Evolutionary conservation across 495 filamentous ascomycete species (phyloP).

Genomic region (Cercophora newfieldiana): DNA sequence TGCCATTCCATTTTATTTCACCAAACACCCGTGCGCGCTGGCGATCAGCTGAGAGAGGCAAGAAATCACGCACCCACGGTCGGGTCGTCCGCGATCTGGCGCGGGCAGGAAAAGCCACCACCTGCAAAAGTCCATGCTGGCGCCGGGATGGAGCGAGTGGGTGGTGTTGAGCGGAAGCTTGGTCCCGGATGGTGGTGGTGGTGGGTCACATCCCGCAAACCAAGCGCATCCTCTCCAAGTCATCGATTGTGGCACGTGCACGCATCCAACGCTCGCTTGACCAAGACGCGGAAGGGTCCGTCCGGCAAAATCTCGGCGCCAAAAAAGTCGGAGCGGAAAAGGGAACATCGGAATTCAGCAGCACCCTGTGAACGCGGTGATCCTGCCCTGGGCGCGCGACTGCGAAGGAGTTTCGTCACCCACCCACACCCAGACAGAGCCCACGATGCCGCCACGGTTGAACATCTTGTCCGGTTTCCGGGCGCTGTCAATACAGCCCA

Average conservation of each 20-base stretch:
- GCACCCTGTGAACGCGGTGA: background rate
- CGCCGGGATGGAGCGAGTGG: background rate
- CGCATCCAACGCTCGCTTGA: background rate
- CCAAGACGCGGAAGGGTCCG: background rate
- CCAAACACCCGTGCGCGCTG: background rate
- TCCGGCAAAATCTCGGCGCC: slow-evolving; percentile 3
- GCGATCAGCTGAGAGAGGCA: background rate
- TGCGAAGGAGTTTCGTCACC: background rate
- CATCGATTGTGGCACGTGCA: background rate
- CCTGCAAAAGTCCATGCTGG: background rate
- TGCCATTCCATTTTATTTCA: too few relatives aligned
- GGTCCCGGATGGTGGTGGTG: background rate
- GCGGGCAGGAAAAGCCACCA: background rate
- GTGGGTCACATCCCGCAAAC: background rate
- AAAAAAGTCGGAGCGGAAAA: background rate
- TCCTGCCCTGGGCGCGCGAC: background rate
- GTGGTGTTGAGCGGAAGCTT: background rate
- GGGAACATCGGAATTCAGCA: slow-evolving; percentile 2
- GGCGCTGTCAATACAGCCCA: slow-evolving; percentile 45
- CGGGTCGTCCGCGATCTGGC: background rate
- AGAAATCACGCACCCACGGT: slow-evolving; percentile 5
- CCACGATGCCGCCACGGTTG: slow-evolving; percentile 53
- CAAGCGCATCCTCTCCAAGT: background rate
- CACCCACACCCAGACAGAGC: background rate
- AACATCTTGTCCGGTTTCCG: slow-evolving; percentile 46